Base-by-base conservation (phyloP, 1,284 basidiomycete genomes). In the Termitomyces sp. region DNA sequence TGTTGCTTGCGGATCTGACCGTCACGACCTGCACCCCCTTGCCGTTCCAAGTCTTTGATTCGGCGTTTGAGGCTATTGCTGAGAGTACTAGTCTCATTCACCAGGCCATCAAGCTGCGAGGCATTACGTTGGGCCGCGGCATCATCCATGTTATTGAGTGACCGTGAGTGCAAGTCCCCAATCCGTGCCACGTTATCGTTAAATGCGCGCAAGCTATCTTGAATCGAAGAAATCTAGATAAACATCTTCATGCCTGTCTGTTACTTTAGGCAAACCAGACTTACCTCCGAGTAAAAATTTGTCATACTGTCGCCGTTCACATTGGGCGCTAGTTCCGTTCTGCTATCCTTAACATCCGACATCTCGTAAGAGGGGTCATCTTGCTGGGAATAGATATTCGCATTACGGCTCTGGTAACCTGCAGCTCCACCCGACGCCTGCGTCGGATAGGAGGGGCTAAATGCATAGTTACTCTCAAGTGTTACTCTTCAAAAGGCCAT, bases 1-100 rank as follows among this genome's bases (percentile, higher is more conserved):
- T 96, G 90, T 67, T 88, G 85, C 70, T 88, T 92, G 65, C 86
- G 83, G 62, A 88, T 85, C 70, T 90, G 86, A 46, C 85, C 90
- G 64, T 93, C 89, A 50, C 88, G 83, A 45, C 88, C 87, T 41
- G 81, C 69, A 42, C 86, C 84, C 60, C 82, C 81, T 68, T 86
- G 83, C 55, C 80, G 77, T 70, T 92, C 90, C 61, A 94, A 70
- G 2, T 81, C 78, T 71, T 94, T 90, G 68, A 95, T 83, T 52
- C 90, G 79, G 53, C 81, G 80, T 72, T 93, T 93, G 63, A 93
- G 77, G 19, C 82, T 79, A 42, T 80, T 73, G 64, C 90, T 92
- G 15, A 92, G 74, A 1, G 81, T 78, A 63, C 90, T 88, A 12
- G 91, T 94, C 57, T 92, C 88, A 43, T 82, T 80, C 17, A 93